Percentiles rank a stretch among this genome's conserved stretches.
These are phyloP conservation scores for Trypethelium eluteriae DNA, from an alignment of 495 filamentous ascomycete genomes.

Conservation along the genomic window DNA sequence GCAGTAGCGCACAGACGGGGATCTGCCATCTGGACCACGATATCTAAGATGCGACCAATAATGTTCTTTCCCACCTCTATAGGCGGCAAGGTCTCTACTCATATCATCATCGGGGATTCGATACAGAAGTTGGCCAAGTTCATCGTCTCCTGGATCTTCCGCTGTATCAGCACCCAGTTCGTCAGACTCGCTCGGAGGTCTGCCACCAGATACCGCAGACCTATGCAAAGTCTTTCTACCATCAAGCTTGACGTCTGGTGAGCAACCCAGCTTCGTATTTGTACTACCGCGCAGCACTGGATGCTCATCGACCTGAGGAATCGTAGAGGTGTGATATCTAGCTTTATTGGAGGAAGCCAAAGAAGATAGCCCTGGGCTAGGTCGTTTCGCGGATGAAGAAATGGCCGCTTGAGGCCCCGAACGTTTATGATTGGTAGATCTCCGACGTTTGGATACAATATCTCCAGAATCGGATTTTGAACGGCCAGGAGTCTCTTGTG, in stretches of 20 bases:
- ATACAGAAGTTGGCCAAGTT: conserved; percentile 2
- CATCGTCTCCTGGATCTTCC: neutral
- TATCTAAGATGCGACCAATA: conserved; percentile 30
- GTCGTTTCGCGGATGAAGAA: neutral
- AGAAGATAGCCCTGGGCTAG: neutral
- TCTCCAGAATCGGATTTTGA: neutral
- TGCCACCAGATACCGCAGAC: neutral
- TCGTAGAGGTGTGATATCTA: neutral
- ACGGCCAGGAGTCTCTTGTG: too few species aligned
- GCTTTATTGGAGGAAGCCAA: neutral
- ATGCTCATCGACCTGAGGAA: neutral
- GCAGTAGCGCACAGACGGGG: conserved; percentile 32
- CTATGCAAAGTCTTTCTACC: neutral
- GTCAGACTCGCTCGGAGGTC: neutral
- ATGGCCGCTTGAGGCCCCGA: neutral
- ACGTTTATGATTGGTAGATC: neutral
- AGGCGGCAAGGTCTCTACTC: conserved; percentile 8
- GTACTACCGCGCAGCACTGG: neutral
- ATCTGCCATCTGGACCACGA: conserved; percentile 26
- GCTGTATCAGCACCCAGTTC: neutral
- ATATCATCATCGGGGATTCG: conserved; percentile 19
- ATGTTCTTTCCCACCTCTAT: conserved; percentile 21
- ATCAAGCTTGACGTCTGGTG: neutral
- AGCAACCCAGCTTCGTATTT: neutral
- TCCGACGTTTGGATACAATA: neutral